A percentile compares a stretch with the other conserved stretches of the same genome.
These are phyloP conservation scores for Bertia moriformis DNA, from an alignment of 2,329 filamentous ascomycete species.

Conservation along the genomic window DNA sequence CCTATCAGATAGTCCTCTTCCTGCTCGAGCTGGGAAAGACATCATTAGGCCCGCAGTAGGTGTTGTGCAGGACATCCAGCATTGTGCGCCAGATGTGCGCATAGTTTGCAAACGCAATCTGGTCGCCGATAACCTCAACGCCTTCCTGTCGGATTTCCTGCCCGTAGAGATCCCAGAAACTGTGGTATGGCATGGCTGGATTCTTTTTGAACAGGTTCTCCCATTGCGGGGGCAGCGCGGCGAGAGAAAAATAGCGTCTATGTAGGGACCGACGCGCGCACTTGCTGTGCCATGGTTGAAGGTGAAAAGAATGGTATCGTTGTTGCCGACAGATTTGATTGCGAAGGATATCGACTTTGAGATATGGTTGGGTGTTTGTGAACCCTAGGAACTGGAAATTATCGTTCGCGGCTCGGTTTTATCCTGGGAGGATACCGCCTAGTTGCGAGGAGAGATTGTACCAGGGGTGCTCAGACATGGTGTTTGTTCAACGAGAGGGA, in stretches of 20 bases:
- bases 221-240: background rate
- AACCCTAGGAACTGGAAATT: too few relatives aligned
- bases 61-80: constrained; percentile 28
- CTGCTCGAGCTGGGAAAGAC: constrained; percentile 15
- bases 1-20: constrained; percentile 28
- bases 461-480: too few relatives aligned
- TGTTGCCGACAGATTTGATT: background rate
- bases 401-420: too few relatives aligned
- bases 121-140: background rate
- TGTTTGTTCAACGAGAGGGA: too few relatives aligned
- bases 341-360: too few relatives aligned
- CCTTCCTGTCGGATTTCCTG: background rate
- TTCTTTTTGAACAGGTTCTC: background rate
- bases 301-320: background rate
- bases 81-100: constrained; percentile 23
- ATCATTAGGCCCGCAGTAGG: constrained; percentile 22
- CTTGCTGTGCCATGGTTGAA: background rate
- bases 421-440: too few relatives aligned
- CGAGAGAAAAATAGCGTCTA: background rate
- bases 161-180: background rate
- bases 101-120: background rate
- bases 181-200: background rate
- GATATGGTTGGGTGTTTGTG: too few relatives aligned
- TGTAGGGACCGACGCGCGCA: background rate
- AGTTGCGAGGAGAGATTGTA: too few relatives aligned